Percentiles rank a stretch among this genome's conserved stretches.
Evolutionary conservation across 2,329 filamentous ascomycete species (phyloP).

Genomic region (Onygena corvina): DNA sequence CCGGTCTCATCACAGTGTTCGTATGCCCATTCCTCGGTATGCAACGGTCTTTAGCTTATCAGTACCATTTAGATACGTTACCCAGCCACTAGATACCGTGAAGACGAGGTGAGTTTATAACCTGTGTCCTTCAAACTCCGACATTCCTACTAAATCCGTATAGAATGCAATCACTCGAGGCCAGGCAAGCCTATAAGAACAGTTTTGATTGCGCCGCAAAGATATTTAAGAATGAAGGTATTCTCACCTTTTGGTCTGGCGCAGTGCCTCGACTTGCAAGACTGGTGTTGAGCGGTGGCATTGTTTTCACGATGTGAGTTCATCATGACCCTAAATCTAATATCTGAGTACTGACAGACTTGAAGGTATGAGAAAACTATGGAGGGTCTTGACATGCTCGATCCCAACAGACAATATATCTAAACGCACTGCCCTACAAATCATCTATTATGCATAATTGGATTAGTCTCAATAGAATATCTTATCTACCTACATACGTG

Average conservation of each 20-base stretch:
- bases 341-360: neutral
- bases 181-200: slow-evolving; percentile 68
- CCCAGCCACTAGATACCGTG: slow-evolving; percentile 73
- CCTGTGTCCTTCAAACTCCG: too few species aligned
- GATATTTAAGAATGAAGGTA: slow-evolving; percentile 79
- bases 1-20: slow-evolving; percentile 82
- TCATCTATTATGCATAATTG: too few species aligned
- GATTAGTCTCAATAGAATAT: too few species aligned
- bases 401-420: slow-evolving; percentile 75
- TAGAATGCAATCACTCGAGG: slow-evolving; percentile 92
- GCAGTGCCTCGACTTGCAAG: slow-evolving; percentile 74
- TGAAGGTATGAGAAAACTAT: slow-evolving; percentile 81
- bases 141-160: slow-evolving; percentile 7
- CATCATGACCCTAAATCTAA: neutral
- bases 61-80: slow-evolving; percentile 34
- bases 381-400: slow-evolving; percentile 65
- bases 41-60: neutral
- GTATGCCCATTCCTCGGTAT: slow-evolving; percentile 24
- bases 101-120: slow-evolving; percentile 57
- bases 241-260: slow-evolving; percentile 88
- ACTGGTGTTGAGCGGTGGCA: slow-evolving; percentile 81
- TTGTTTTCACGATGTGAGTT: slow-evolving; percentile 82
- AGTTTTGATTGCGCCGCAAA: slow-evolving; percentile 68
- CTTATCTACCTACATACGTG: too few species aligned
- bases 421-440: slow-evolving; percentile 34